phyloP scores from a whole-genome alignment of 2,329 filamentous ascomycete species.

The Fusarium solani-melongenae region DNA sequence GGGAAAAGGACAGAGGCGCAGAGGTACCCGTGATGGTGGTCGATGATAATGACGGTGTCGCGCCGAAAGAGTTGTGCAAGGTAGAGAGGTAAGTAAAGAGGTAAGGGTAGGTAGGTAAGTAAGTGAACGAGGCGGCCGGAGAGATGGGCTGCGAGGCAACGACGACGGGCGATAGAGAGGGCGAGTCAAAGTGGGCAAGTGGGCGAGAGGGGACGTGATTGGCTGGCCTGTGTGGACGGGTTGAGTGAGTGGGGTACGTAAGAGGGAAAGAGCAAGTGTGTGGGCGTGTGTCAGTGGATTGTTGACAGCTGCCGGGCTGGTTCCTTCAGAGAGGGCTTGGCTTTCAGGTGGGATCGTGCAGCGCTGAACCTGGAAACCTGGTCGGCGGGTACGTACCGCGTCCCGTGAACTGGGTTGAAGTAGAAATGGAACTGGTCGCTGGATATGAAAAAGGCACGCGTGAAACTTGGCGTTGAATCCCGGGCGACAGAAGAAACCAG shows the following conservation, averaged over 20 bases:
- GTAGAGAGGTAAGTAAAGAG: constrained; percentile 17
- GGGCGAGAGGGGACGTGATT: constrained; percentile 1
- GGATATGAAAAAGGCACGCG: not conserved
- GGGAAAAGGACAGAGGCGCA: constrained; percentile 12
- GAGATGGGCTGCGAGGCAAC: constrained; percentile 38
- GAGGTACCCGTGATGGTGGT: constrained; percentile 26
- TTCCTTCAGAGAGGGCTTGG: constrained; percentile 39
- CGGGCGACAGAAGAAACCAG: constrained; percentile 8
- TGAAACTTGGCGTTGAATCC: not conserved
- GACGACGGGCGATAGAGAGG: constrained; percentile 39
- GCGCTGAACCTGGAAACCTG: constrained; percentile 31
- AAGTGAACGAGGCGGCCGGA: constrained; percentile 39
- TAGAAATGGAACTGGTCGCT: not conserved
- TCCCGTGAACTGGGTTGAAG: not conserved
- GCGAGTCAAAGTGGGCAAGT: constrained; percentile 38
- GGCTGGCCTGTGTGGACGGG: not conserved
- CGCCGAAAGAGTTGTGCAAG: constrained; percentile 34
- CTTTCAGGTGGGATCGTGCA: constrained; percentile 38
- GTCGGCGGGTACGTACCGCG: constrained; percentile 32
- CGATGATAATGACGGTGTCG: constrained; percentile 35
- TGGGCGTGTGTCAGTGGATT: constrained; percentile 38
- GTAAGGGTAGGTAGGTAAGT: constrained; percentile 3
- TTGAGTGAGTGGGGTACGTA: constrained; percentile 33
- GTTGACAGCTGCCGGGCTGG: constrained; percentile 43
- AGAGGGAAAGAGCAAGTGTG: constrained; percentile 37